Evolutionary conservation across 2,329 filamentous ascomycete species (phyloP), one percentile per base, ranked within the genome.

Genomic region (Eurotiales sp.): DNA sequence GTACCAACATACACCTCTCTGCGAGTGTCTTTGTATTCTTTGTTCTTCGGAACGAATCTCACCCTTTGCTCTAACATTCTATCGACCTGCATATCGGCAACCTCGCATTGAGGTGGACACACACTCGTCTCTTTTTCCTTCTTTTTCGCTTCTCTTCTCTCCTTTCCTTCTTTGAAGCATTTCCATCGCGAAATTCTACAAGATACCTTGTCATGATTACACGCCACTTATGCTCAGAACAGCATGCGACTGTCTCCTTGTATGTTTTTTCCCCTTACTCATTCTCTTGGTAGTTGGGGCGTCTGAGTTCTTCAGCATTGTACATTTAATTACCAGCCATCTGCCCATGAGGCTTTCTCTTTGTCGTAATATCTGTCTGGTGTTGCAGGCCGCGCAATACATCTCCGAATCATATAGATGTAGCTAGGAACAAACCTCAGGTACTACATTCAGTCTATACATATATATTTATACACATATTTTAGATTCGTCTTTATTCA

Each of bases 141-240:
- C 5, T 17, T 23, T 23, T n/a, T n/a, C n/a, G n/a, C 27, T 30
- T 40, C 30, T 40, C 21, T 12, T 47, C 12, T 40, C 17, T 36
- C 30, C 8, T n/a, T 54, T 40, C 21, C 15, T 29, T 47, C 45
- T 47, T n/a, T n/a, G 8, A 37, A 37, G 11, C 15, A 37, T 37
- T 17, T 37, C 34, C 34, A 53, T 53, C 52, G 46, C 55, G 49
- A 25, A 30, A 40, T 50, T 58, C 60, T 61, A 53, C 57, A 55
- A 60, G 56, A 57, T 61, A 61, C 64, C 62, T 63, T 61, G 62
- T 67, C 66, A 69, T 66, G 50, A 69, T 65, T 64, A 66, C 58
- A 62, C 61, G 55, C 61, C 58, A 56, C 56, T 56, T 58, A 55
- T 55, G 53, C 57, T 57, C 56, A 51, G 50, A 55, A 51, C 52